Evolutionary conservation across 768 basidiomycete genomes (phyloP).

Genomic region (Cubamyces sp.): DNA sequence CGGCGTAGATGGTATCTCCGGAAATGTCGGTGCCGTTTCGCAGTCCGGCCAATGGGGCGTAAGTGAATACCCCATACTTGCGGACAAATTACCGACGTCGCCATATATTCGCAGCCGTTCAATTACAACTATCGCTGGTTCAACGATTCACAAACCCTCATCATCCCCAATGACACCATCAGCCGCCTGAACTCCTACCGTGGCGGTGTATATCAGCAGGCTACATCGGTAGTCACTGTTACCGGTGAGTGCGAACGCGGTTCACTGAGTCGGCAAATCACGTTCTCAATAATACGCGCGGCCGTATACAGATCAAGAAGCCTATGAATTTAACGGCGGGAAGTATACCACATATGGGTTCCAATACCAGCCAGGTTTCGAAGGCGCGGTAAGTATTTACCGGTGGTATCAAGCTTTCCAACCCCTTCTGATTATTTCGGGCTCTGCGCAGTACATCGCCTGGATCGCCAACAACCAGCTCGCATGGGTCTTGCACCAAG

Average conservation of each 20-base stretch:
- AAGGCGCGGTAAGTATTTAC: conserved; percentile 59
- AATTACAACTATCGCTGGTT: conserved; percentile 73
- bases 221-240: conserved; percentile 46
- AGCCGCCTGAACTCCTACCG: conserved; percentile 66
- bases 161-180: conserved; percentile 56
- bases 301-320: conserved; percentile 63
- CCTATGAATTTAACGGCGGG: conserved; percentile 61
- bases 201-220: conserved; percentile 85
- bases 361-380: conserved; percentile 78
- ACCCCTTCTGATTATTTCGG: too few relatives aligned
- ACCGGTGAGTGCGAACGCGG: conserved; percentile 37
- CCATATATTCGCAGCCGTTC: conserved; percentile 57
- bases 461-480: conserved; percentile 71
- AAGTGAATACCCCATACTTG: conserved; percentile 34
- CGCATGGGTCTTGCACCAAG: conserved; percentile 71
- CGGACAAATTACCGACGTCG: not conserved
- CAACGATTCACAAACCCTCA: conserved; percentile 62
- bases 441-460: conserved; percentile 81
- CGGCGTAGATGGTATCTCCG: conserved; percentile 56
- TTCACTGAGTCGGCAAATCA: too few relatives aligned
- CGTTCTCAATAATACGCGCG: too few relatives aligned
- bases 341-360: conserved; percentile 78
- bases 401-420: too few relatives aligned
- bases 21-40: conserved; percentile 41
- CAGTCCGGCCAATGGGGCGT: conserved; percentile 86